Evolutionary conservation across 2,329 filamentous ascomycete species (phyloP), one percentile per base, ranked within the genome.

Genomic region (Colletotrichum australisinense): DNA sequence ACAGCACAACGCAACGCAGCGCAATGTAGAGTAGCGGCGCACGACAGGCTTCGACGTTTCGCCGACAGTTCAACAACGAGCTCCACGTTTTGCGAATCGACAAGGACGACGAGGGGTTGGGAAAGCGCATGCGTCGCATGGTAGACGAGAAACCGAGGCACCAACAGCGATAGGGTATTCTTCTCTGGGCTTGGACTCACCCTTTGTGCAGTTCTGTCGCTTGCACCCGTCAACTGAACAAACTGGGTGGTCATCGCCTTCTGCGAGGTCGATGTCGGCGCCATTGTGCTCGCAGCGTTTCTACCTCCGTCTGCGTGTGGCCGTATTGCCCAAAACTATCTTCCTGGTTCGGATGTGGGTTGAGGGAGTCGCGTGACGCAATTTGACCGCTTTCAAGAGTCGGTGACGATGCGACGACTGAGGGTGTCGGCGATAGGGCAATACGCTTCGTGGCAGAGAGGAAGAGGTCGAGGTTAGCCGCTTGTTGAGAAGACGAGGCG

Each of bases 171-270:
- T 16, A 42, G 38, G 16, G 30, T n/a, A 38, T 65, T 63, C 35
- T 65, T 55, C 66, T 62, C 24, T 35, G 11, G 32, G 32, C 32
- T 60, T 49, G 32, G 59, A 84, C 85, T 76, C 83, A 88, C 87
- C 80, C 83, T 82, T 70, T 81, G 79, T 46, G 87, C 86, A 42
- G 80, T 81, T 73, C 84, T 83, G 65, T 87, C 86, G 19, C 80
- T 79, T 19, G 83, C 81, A 42, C 86, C 85, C 12, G 87, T 88
- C 59, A 85, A 77, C 63, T 79, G 75, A 63, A 84, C 78, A 75
- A 88, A 88, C 78, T 87, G 81, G 63, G 78, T 75, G 73, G 84
- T 78, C 76, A 85, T 71, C 53, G 80, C 78, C 80, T 83, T 86
- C 76, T 87, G 83, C 74, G 83, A 81, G 60, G 83, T 76, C 46